These are phyloP conservation scores for Mrakia frigida DNA, from an alignment of 768 basidiomycete species.

Conservation along the genomic window DNA sequence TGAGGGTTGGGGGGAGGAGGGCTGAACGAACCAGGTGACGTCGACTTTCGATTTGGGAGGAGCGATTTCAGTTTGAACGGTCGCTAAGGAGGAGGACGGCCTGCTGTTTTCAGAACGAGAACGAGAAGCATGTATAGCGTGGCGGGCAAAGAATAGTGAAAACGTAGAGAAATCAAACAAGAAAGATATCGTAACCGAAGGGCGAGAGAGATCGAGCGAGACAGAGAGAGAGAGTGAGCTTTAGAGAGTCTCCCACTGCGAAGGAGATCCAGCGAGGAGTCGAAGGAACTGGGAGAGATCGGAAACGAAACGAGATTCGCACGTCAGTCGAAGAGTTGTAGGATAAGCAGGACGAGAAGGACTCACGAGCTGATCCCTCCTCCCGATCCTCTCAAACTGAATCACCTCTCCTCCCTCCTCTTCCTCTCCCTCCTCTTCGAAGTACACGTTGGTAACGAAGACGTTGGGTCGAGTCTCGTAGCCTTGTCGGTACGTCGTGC, in stretches of 20 bases:
- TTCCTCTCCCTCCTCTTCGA: slow-evolving; percentile 34
- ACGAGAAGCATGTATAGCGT: neutral
- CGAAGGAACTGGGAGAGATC: slow-evolving; percentile 38
- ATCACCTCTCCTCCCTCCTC: slow-evolving; percentile 39
- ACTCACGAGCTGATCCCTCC: slow-evolving; percentile 43
- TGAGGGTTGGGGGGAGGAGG: neutral
- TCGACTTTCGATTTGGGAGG: too few relatives aligned
- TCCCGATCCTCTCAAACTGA: slow-evolving; percentile 44
- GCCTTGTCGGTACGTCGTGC: slow-evolving; percentile 34
- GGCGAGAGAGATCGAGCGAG: neutral
- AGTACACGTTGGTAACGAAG: slow-evolving; percentile 22
- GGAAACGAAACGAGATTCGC: too few relatives aligned
- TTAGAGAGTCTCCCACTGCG: slow-evolving; percentile 46
- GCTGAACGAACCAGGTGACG: neutral
- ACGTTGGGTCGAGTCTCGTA: slow-evolving; percentile 26
- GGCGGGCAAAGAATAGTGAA: neutral
- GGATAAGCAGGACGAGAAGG: too few relatives aligned
- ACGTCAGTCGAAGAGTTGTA: too few relatives aligned
- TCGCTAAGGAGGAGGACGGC: neutral
- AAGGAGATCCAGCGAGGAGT: slow-evolving; percentile 44
- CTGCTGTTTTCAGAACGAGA: neutral
- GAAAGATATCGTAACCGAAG: neutral
- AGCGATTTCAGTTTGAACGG: neutral
- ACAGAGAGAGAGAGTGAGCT: neutral
- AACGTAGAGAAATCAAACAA: neutral